phyloP scores from a whole-genome alignment of 768 basidiomycete genomes.

The Melanogaster broomeanus region DNA sequence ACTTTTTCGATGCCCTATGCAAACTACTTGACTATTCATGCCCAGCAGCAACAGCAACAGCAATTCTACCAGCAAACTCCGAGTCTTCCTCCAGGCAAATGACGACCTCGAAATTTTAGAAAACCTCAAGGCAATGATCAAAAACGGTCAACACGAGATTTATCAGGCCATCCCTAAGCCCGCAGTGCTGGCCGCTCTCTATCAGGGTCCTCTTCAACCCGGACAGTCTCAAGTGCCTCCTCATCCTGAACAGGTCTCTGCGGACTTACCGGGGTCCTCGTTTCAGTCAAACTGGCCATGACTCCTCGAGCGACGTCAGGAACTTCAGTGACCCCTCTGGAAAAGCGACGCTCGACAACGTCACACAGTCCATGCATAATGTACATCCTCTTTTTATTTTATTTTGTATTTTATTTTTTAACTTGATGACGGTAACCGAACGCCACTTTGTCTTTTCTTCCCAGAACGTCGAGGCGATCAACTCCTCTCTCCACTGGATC shows the following conservation, averaged over 20 bases:
- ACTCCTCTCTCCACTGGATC: constrained; percentile 25
- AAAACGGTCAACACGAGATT: constrained; percentile 69
- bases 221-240: constrained; percentile 30
- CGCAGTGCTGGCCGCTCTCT: constrained; percentile 60
- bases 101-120: constrained; percentile 75
- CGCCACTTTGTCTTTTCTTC: constrained; percentile 19
- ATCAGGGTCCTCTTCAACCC: constrained; percentile 50
- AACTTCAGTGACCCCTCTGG: constrained; percentile 5
- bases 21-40: constrained; percentile 35
- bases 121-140: constrained; percentile 73
- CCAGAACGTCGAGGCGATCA: constrained; percentile 24
- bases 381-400: constrained; percentile 29
- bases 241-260: constrained; percentile 38
- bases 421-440: constrained; percentile 7
- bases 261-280: constrained; percentile 14
- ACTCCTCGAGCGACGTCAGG: constrained; percentile 11
- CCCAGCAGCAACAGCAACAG: constrained; percentile 28
- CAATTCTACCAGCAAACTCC: constrained; percentile 26
- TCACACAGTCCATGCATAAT: constrained; percentile 30
- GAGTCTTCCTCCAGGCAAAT: constrained; percentile 52
- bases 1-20: constrained; percentile 42
- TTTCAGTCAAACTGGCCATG: constrained; percentile 10
- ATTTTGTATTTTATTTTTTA: too few species aligned
- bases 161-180: constrained; percentile 70
- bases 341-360: constrained; percentile 8